phyloP scores from a whole-genome alignment of 2,329 filamentous ascomycete genomes.

The Fusarium duplospermum region DNA sequence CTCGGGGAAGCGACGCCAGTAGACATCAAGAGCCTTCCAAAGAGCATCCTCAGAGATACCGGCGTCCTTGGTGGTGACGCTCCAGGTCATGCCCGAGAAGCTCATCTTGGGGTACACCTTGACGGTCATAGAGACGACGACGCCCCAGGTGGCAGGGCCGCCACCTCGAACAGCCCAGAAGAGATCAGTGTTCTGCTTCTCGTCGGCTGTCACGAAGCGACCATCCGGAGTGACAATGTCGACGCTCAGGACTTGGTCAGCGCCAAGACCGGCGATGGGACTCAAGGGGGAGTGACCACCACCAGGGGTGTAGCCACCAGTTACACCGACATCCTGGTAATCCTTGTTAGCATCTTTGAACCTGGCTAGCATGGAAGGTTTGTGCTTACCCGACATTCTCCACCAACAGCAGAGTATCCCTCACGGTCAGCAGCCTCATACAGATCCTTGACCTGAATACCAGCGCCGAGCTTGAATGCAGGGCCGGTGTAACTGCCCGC shows the following conservation, averaged over 20 bases:
- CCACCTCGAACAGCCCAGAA: slow-evolving; percentile 72
- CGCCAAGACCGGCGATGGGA: slow-evolving; percentile 65
- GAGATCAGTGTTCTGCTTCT: slow-evolving; percentile 61
- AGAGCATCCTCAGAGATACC: slow-evolving; percentile 39
- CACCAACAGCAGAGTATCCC: slow-evolving; percentile 64
- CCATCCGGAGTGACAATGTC: slow-evolving; percentile 66
- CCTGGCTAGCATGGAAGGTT: fast-evolving
- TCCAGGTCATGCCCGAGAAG: slow-evolving; percentile 47
- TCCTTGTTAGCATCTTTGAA: not conserved
- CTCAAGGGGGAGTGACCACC: slow-evolving; percentile 67
- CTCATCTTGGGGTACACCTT: slow-evolving; percentile 49
- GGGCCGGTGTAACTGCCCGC: slow-evolving; percentile 59
- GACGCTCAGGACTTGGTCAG: slow-evolving; percentile 67
- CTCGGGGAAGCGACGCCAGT: slow-evolving; percentile 43
- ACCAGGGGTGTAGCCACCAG: slow-evolving; percentile 70
- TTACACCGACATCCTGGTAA: slow-evolving; percentile 61
- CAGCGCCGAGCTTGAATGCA: slow-evolving; percentile 65
- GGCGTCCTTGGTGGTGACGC: slow-evolving; percentile 40
- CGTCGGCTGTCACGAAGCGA: slow-evolving; percentile 55
- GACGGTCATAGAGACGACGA: slow-evolving; percentile 54
- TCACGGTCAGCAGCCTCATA: slow-evolving; percentile 57
- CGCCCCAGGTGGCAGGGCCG: slow-evolving; percentile 61
- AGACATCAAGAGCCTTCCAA: slow-evolving; percentile 45
- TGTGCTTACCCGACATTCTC: slow-evolving; percentile 55
- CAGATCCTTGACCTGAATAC: slow-evolving; percentile 62